Evolutionary conservation across 192 early-diverging fungal species (phyloP), one percentile per base, ranked within the genome.

Genomic region (Phlyctochytrium planicorne): DNA sequence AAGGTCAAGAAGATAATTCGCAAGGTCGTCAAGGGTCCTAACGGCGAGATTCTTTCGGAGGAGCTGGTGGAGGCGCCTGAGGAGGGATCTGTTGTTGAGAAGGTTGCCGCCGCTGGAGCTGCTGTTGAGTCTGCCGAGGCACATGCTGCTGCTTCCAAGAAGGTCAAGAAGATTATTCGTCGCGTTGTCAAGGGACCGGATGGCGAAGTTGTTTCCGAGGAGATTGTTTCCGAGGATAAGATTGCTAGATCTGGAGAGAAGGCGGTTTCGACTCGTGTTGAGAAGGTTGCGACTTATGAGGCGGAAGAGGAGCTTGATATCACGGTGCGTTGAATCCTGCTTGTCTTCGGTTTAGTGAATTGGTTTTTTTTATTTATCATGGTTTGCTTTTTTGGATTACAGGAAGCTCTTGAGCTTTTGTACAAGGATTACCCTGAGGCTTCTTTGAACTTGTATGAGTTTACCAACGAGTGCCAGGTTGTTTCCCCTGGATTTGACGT

Each of bases 391-490:
- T 64, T 25, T 17, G 24, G 16, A 14, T 59, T 59, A 30, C 25
- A 63, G 68, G 53, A 71, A 25, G 69, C 50, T 10, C 17, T 71
- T 23, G 30, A 12, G 16, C 30, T 37, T 34, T 57, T 71, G 31
- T 14, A 14, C n/a, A 27, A 12, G 14, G 59, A 40, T 1, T 59
- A 64, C 36, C 25, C 63, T 12, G 63, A 34, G 25, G 62, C 63
- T 30, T 64, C 53, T 17, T 53, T 62, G 1, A 53, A 71, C 31
- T 17, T 47, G 16, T 71, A 63, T 30, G 62, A 14, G 1, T 65
- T 71, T 30, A 71, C 63, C 31, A 36, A 34, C 14, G 52, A 71
- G 36, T 55, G 53, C 62, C 30, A 65, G 30, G 40, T 57, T 25
- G 1, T 57, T 2, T 65, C 53, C 34, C 69, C 69, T 1, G n/a